Percentiles rank a stretch among this genome's conserved stretches.
These are phyloP conservation scores for Plantago major DNA, from an alignment of 257 asterid species.

Conservation along the genomic window DNA sequence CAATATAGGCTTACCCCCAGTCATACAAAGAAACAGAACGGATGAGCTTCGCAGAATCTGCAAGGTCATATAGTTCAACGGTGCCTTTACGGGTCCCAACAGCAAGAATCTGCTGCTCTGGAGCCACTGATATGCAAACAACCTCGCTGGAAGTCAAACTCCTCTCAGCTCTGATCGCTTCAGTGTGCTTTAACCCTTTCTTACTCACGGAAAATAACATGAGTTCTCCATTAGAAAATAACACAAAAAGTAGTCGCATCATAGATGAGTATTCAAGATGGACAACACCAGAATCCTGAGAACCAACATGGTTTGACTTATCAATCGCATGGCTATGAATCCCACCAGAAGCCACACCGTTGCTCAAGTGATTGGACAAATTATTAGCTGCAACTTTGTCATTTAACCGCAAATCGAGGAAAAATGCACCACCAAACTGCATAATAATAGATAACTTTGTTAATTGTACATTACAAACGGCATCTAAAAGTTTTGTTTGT, in stretches of 20 bases:
- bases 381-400: slow-evolving; percentile 43
- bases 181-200: slow-evolving; percentile 74
- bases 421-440: slow-evolving; percentile 83
- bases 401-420: slow-evolving; percentile 38
- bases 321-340: slow-evolving; percentile 36
- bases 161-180: slow-evolving; percentile 64
- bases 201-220: slow-evolving; percentile 78
- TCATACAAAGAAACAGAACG: slow-evolving; percentile 84
- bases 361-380: slow-evolving; percentile 43
- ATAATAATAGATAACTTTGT: slow-evolving; percentile 18
- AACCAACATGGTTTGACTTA: slow-evolving; percentile 27
- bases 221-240: slow-evolving; percentile 78
- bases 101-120: slow-evolving; percentile 95
- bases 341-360: slow-evolving; percentile 55
- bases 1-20: slow-evolving; percentile 83
- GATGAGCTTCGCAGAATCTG: slow-evolving; percentile 67
- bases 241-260: slow-evolving; percentile 65
- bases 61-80: slow-evolving; percentile 86
- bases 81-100: slow-evolving; percentile 84
- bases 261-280: slow-evolving; percentile 68
- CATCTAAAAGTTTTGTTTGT: too few species aligned
- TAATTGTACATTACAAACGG: background rate
- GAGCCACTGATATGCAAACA: slow-evolving; percentile 85
- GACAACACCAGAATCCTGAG: slow-evolving; percentile 49
- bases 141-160: slow-evolving; percentile 68